Conservation (phyloP, 2,329 filamentous ascomycete genomes). For the Hypoxylon sp. region DNA sequence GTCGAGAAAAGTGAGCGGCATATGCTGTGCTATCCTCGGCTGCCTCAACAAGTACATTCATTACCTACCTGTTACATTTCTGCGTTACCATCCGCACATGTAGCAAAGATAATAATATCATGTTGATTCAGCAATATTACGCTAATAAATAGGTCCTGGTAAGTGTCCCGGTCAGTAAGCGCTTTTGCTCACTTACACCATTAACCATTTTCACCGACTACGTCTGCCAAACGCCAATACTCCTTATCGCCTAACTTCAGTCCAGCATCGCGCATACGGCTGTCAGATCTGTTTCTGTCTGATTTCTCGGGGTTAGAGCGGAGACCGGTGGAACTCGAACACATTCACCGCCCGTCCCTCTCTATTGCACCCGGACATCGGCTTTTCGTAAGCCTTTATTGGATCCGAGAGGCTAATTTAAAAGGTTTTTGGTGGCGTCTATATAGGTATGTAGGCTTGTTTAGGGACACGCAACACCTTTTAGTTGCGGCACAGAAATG, state of each 20-base stretch:
- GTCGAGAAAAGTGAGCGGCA: conserved; percentile 15
- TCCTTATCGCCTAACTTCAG: conserved; percentile 14
- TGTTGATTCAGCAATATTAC: too few relatives aligned
- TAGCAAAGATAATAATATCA: too few relatives aligned
- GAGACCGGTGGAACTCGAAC: conserved; percentile 26
- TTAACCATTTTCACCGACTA: conserved; percentile 21
- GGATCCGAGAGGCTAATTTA: conserved; percentile 24
- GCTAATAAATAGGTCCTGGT: conserved; percentile 28
- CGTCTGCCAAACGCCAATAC: conserved; percentile 29
- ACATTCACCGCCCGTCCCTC: conserved; percentile 27
- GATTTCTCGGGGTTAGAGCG: conserved; percentile 13
- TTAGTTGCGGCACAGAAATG: conserved; percentile 23
- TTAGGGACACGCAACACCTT: conserved; percentile 8
- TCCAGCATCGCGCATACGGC: conserved; percentile 8
- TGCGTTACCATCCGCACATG: conserved; percentile 33
- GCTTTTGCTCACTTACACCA: conserved; percentile 20
- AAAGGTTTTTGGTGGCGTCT: conserved; percentile 22
- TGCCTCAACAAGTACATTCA: conserved; percentile 6
- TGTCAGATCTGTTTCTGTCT: conserved; percentile 27
- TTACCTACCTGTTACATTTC: conserved; percentile 5
- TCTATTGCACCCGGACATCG: conserved; percentile 21
- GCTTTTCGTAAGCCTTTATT: conserved; percentile 25
- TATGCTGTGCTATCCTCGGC: conserved; percentile 32
- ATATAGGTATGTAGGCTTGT: conserved; percentile 20
- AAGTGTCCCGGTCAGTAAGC: conserved; percentile 24